Conservation (phyloP, 345 rosid species). For the Trapa bicornis region DNA sequence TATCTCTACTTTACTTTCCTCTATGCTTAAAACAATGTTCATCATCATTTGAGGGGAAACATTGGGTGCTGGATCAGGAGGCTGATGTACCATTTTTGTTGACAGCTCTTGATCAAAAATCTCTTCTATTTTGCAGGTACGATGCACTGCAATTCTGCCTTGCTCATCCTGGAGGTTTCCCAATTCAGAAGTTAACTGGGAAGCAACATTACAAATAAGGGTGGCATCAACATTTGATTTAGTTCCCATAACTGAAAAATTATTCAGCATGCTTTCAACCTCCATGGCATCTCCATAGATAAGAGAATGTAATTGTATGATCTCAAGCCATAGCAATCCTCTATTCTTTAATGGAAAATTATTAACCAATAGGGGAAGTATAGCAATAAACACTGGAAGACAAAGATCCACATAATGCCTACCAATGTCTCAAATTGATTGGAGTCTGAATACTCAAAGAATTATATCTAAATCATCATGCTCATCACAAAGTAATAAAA, state of each 20-base stretch:
- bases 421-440: neutral
- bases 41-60: slow-evolving; percentile 10
- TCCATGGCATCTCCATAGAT: slow-evolving; percentile 15
- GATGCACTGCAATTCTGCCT: neutral
- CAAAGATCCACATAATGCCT: neutral
- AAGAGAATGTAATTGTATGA: slow-evolving; percentile 23
- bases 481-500: neutral
- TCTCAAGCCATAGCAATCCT: neutral
- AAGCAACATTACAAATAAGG: slow-evolving; percentile 18
- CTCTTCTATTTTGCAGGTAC: slow-evolving; percentile 5
- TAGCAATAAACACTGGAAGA: neutral
- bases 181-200: slow-evolving; percentile 10
- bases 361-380: neutral
- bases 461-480: neutral
- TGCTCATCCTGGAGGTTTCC: slow-evolving; percentile 8
- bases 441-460: neutral
- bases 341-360: neutral
- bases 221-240: slow-evolving; percentile 14
- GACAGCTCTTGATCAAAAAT: neutral
- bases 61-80: slow-evolving; percentile 11
- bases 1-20: slow-evolving; percentile 9
- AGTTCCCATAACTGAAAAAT: slow-evolving; percentile 6
- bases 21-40: slow-evolving; percentile 5
- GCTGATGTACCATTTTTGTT: slow-evolving; percentile 14
- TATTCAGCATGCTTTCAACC: slow-evolving; percentile 4